Percentiles rank a stretch among this genome's conserved stretches.
phyloP scores from a whole-genome alignment of 179 eudicot genomes.

The Patellifolia procumbens region DNA sequence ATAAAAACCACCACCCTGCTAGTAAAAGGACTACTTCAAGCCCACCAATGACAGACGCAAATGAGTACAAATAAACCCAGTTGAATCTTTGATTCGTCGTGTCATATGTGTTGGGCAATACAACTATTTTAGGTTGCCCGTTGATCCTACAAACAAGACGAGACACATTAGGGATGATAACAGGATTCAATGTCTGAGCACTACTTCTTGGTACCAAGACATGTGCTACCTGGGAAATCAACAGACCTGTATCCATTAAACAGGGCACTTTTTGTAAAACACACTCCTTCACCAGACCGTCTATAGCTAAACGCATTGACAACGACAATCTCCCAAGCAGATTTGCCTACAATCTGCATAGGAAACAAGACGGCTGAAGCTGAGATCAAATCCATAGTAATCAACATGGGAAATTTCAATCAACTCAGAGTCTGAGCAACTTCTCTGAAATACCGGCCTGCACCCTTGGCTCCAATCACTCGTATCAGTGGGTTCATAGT shows the following conservation, averaged over 20 bases:
- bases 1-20: constrained; percentile 43
- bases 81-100: constrained; percentile 26
- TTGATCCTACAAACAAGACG: constrained; percentile 23
- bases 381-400: constrained; percentile 52
- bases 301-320: constrained; percentile 47
- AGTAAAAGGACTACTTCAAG: constrained; percentile 35
- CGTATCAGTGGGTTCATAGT: constrained; percentile 31
- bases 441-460: constrained; percentile 37
- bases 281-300: constrained; percentile 32
- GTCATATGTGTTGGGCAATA: constrained; percentile 34
- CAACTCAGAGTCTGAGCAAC: constrained; percentile 35
- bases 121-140: constrained; percentile 19
- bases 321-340: constrained; percentile 41
- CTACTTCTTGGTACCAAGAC: constrained; percentile 34
- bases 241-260: constrained; percentile 38
- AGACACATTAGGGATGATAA: constrained; percentile 22
- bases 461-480: constrained; percentile 59
- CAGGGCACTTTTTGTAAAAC: constrained; percentile 44
- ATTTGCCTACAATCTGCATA: constrained; percentile 34
- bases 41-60: constrained; percentile 39
- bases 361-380: constrained; percentile 7
- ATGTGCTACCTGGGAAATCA: constrained; percentile 32
- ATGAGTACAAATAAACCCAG: constrained; percentile 50
- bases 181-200: constrained; percentile 1
- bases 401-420: constrained; percentile 44